Conservation (phyloP, 1,139 yeast species). For the Taphrina confusa region DNA sequence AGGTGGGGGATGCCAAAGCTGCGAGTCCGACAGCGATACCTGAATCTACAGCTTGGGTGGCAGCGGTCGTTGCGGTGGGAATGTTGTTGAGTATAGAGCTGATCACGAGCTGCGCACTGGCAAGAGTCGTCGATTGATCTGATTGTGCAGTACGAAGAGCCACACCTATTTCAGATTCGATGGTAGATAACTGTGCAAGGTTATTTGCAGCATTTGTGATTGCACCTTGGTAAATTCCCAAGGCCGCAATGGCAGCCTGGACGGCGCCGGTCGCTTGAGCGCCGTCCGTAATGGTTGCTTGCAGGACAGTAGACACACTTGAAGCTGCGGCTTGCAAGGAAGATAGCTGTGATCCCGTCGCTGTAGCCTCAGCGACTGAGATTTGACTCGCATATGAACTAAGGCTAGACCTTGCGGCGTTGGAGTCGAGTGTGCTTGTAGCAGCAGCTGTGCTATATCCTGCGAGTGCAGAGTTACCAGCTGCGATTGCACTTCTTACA, state of each 20-base stretch:
- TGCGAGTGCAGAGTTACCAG: constrained; percentile 8
- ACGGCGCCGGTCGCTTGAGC: constrained; percentile 7
- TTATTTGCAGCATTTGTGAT: not conserved
- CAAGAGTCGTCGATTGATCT: not conserved
- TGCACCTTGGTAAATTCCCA: constrained; percentile 7
- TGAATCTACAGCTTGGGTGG: not conserved
- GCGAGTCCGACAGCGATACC: constrained; percentile 15
- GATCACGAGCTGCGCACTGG: not conserved
- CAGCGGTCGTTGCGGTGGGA: not conserved
- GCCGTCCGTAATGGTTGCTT: not conserved
- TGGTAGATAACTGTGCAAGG: not conserved
- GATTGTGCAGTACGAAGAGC: constrained; percentile 4
- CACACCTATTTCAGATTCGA: not conserved
- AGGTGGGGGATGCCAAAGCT: not conserved
- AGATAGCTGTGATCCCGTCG: constrained; percentile 3
- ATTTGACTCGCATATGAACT: not conserved
- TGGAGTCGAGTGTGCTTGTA: not conserved
- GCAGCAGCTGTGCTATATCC: not conserved
- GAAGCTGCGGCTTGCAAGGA: not conserved
- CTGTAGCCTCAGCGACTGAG: constrained; percentile 4
- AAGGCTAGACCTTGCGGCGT: not conserved
- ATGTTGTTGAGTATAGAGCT: constrained; percentile 6
- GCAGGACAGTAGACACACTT: constrained; percentile 2
- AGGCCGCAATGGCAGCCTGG: constrained; percentile 7
- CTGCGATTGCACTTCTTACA: constrained; percentile 6